These are phyloP conservation scores for Stevia rebaudiana DNA, from an alignment of 140 eudicot genomes.

Conservation along the genomic window DNA sequence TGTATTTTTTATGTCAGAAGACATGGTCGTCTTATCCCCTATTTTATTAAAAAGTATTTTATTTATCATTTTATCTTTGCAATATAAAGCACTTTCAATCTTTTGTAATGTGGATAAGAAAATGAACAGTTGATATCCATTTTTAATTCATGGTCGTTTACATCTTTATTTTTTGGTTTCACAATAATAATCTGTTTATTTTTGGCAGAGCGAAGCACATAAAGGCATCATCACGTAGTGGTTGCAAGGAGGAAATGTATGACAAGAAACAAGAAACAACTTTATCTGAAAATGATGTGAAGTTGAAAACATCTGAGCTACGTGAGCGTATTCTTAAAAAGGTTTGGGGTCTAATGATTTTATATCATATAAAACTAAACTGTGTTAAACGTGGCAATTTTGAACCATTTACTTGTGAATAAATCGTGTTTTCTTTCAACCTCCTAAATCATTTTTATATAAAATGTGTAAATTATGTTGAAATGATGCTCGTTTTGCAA, in stretches of 20 bases:
- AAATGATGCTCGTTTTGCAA: neutral
- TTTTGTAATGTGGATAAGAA: neutral
- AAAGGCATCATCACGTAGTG: conserved; percentile 45
- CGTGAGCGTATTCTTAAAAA: conserved; percentile 52
- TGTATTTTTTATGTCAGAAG: neutral
- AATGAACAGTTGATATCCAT: neutral
- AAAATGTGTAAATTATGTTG: neutral
- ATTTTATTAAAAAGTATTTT: neutral
- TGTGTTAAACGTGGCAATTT: neutral
- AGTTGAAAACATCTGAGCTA: conserved; percentile 28
- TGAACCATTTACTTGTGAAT: neutral
- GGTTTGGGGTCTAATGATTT: conserved; percentile 31
- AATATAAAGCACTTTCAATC: neutral
- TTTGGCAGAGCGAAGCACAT: conserved; percentile 75
- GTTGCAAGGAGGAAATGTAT: conserved; percentile 40
- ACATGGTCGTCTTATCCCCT: neutral
- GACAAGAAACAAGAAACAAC: conserved; percentile 33
- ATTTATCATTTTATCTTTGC: neutral
- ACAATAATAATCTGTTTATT: neutral
- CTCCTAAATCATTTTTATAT: neutral
- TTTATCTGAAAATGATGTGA: conserved; percentile 26
- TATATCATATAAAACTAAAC: neutral
- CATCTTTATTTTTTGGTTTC: neutral
- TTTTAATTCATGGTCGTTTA: neutral
- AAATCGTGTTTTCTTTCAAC: neutral